Base-by-base conservation (phyloP, 208 protist genomes). In the Acanthamoeba comandoni region DNA sequence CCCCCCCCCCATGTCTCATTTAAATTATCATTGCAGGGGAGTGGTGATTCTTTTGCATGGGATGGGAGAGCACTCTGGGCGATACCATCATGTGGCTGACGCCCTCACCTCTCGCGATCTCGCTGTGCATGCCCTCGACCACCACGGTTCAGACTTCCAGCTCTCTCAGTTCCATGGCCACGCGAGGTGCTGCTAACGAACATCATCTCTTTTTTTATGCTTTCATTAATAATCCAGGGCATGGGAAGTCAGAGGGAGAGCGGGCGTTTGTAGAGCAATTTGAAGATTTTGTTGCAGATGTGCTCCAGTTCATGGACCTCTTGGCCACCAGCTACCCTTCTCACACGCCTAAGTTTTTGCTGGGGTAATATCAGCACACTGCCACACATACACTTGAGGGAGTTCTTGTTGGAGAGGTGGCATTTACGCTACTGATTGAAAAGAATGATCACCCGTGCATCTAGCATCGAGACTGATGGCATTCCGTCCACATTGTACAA, bases 11-110 rank as follows among this genome's bases (percentile, higher is more conserved):
- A 15, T 62, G 17, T 62, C 55, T 62, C 55, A 62, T 62, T 19
- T 62, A 62, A 62, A 62, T 19, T 19, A 62, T n/a, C n/a, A 62
- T 19, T 19, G 19, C 22, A 85, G 75, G 22, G 75, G 53, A 13
- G 53, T 85, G 52, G 75, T 85, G 19, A 67, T 85, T 29, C 17
- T 85, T 49, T 85, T 85, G 19, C 75, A 85, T 35, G 75, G 75
- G 5, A 17, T 85, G 55, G 75, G 75, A 12, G 75, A 85, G 53
- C 75, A 85, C 31, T 52, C 53, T 39, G 75, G 75, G 15, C 75
- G 75, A 12, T 85, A 85, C 75, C 31, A 85, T 24, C 55, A 65
- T 29, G 52, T 85, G 53, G 55, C 52, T 3, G 52, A 49, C 19
- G 55, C 48, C 9, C 31, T 85, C 75, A 85, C 29, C 53, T 26